Evolutionary conservation across 352 stramenopile species (phyloP), one percentile per base, ranked within the genome.

Genomic region (Blastocystis sp.): DNA sequence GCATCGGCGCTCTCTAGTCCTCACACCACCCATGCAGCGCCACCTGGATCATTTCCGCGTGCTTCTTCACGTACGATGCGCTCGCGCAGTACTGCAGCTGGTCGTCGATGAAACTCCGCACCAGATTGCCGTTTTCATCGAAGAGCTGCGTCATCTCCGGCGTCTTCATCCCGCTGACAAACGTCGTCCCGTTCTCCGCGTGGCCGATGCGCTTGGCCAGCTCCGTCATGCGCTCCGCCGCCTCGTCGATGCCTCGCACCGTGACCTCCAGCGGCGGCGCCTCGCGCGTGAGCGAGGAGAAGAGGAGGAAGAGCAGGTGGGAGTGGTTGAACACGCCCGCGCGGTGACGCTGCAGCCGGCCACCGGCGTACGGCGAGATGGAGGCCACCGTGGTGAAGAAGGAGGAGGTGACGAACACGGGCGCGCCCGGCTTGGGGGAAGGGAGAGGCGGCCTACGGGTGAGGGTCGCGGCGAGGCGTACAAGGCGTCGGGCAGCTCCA

Each of bases 241-340:
- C 17, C 10, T 14, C 14, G 45, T 84, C 74, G 66, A 57, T 48
- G 24, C 74, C 60, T 3, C 74, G 74, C 40, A 84, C 7, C 40
- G 57, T 52, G 6, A 84, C 28, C n/a, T 68, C 54, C 19, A 84
- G 34, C 40, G 74, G 74, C 19, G 74, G 74, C 2, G 54, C 28
- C 69, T 84, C 74, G 6, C 57, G 34, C 24, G 57, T 64, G 17
- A 84, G 54, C 3, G 74, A 84, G 40, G 74, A n/a, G 24, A 68
- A 84, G 34, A 84, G 57, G 17, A 28, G 42, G 3, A 24, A 69
- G 45, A 84, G 52, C 3, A 66, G 61, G 11, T 40, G 21, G n/a
- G 48, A 57, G 48, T 57, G 48, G 48, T 57, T 57, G 6, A 57
- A 17, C 6, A 57, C 48, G 48, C 6, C 14, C 0, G 48, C 6